Evolutionary conservation across 2,329 filamentous ascomycete genomes (phyloP).

Genomic region (Neodidymelliopsis sp.): DNA sequence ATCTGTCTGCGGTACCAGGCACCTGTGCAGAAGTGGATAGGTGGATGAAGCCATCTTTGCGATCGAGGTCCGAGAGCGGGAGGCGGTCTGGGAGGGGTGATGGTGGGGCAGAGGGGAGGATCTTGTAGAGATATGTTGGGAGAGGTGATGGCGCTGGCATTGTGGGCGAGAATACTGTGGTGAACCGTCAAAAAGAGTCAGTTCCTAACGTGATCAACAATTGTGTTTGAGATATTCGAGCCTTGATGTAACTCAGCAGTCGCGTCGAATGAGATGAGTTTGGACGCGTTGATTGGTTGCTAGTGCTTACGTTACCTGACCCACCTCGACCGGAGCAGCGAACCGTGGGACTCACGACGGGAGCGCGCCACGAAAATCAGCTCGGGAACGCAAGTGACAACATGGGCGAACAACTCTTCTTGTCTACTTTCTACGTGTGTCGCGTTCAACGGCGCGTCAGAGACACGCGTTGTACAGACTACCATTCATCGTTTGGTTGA

Average conservation of each 20-base stretch:
- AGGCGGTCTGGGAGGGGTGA: constrained; percentile 62
- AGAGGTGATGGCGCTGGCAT: constrained; percentile 45
- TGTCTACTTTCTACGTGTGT: background rate
- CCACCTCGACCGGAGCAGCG: constrained; percentile 12
- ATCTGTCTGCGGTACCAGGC: constrained; percentile 43
- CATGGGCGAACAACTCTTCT: constrained; percentile 8
- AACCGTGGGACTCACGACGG: constrained; percentile 18
- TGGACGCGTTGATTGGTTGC: constrained; percentile 13
- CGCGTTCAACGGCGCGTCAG: background rate
- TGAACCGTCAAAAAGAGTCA: too few species aligned
- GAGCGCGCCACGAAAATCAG: constrained; percentile 21
- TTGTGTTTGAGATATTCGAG: background rate
- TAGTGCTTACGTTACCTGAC: constrained; percentile 1
- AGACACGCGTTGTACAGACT: background rate
- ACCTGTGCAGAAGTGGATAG: constrained; percentile 64
- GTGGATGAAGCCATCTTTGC: constrained; percentile 68
- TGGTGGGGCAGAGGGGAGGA: constrained; percentile 61
- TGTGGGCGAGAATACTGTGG: constrained; percentile 1
- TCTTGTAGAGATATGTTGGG: constrained; percentile 64
- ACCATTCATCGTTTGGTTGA: constrained; percentile 7
- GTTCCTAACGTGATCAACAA: too few species aligned
- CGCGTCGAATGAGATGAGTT: constrained; percentile 7
- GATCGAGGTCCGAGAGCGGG: constrained; percentile 67
- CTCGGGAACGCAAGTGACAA: constrained; percentile 15
- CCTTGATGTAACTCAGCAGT: background rate